Conservation (phyloP, 2,329 filamentous ascomycete species). For the Apiospora sp. region DNA sequence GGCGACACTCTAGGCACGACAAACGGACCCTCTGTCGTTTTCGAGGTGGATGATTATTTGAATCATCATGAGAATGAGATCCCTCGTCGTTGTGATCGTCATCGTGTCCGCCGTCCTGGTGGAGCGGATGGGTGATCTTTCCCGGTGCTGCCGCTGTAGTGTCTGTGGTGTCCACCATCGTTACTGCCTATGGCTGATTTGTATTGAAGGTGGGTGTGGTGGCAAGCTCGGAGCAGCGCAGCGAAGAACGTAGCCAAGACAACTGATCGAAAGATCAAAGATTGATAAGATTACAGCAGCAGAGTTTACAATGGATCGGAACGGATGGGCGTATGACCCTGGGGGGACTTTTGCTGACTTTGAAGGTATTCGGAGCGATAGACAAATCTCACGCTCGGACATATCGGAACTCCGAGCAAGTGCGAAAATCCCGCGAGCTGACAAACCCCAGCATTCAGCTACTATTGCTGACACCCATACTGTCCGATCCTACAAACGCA, state of each 20-base stretch:
- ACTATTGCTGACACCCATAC: background rate
- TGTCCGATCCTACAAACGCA: background rate
- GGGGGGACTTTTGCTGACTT: background rate
- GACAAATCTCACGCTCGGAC: conserved; percentile 9
- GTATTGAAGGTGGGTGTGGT: background rate
- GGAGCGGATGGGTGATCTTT: conserved; percentile 9
- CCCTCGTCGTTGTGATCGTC: conserved; percentile 33
- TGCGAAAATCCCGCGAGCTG: conserved; percentile 13
- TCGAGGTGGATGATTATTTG: conserved; percentile 49
- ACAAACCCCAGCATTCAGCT: background rate
- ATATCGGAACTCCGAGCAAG: conserved; percentile 20
- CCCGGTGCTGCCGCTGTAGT: conserved; percentile 7
- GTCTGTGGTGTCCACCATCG: conserved; percentile 20
- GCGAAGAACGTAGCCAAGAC: background rate
- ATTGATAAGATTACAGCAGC: conserved; percentile 7
- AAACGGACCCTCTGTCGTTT: conserved; percentile 68
- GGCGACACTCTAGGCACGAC: conserved; percentile 67
- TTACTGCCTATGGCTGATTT: background rate
- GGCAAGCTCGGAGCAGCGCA: background rate
- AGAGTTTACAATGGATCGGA: background rate
- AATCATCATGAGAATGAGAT: background rate
- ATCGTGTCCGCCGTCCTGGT: conserved; percentile 35
- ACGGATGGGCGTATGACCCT: background rate
- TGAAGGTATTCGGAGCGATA: conserved; percentile 10
- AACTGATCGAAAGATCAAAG: background rate